Evolutionary conservation across 306 rosid genomes (phyloP).

Genomic region (Betula pendula): DNA sequence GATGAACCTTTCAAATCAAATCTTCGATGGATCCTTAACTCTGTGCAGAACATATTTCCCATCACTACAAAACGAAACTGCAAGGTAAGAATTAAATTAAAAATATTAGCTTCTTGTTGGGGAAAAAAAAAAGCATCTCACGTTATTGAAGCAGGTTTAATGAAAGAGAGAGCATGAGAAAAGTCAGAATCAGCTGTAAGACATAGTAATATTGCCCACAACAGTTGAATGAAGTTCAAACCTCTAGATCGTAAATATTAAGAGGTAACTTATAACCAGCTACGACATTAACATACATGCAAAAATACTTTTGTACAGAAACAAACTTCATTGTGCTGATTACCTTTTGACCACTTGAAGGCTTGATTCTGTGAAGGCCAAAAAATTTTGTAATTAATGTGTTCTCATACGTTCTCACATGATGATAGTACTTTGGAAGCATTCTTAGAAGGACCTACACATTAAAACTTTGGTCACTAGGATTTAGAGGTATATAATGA

Average conservation of each 20-base stretch:
- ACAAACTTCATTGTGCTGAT: slow-evolving; percentile 18
- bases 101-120: slow-evolving; percentile 33
- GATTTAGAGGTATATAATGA: slow-evolving; percentile 21
- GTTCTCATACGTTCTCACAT: slow-evolving; percentile 85
- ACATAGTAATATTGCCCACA: slow-evolving; percentile 9
- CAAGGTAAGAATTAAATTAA: slow-evolving; percentile 30
- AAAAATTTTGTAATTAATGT: slow-evolving; percentile 91
- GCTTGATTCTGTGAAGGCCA: slow-evolving; percentile 97
- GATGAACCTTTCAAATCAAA: slow-evolving; percentile 97
- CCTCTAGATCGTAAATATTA: slow-evolving; percentile 9
- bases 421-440: slow-evolving; percentile 98
- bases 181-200: slow-evolving; percentile 19
- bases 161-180: slow-evolving; percentile 6
- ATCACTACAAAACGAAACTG: slow-evolving; percentile 99
- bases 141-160: slow-evolving; percentile 24
- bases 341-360: slow-evolving; percentile 98
- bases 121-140: too few relatives aligned
- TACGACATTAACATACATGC: slow-evolving; percentile 8
- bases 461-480: slow-evolving; percentile 34
- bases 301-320: slow-evolving; percentile 14
- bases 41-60: slow-evolving; percentile 99
- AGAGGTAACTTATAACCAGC: slow-evolving; percentile 9
- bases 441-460: slow-evolving; percentile 87
- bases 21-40: slow-evolving; percentile 92
- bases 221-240: slow-evolving; percentile 2